phyloP scores from a whole-genome alignment of 2,329 filamentous ascomycete genomes.

The Basipetospora chlamydospora region DNA sequence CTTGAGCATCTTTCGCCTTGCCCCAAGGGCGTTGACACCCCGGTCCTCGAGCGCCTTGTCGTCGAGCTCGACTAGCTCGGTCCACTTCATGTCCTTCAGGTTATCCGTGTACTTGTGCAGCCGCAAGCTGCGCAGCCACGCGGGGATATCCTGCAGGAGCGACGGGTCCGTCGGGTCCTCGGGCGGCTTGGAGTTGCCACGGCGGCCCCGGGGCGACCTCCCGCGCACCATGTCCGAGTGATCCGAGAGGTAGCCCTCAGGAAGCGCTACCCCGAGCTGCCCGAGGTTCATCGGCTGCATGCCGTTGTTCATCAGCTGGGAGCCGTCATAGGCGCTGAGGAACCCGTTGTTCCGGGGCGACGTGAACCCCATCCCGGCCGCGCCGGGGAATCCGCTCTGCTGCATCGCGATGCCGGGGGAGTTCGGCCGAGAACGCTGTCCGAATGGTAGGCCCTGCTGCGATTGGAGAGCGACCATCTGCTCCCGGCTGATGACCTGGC shows the following conservation, averaged over 20 bases:
- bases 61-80: constrained; percentile 78
- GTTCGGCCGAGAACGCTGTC: constrained; percentile 69
- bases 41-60: constrained; percentile 86
- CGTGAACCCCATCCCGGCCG: constrained; percentile 54
- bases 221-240: constrained; percentile 85
- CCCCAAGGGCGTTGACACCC: constrained; percentile 88
- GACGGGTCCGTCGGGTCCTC: constrained; percentile 90
- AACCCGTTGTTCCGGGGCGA: constrained; percentile 93
- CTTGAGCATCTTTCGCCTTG: constrained; percentile 95
- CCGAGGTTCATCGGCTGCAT: constrained; percentile 58
- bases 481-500: constrained; percentile 72
- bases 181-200: constrained; percentile 91
- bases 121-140: constrained; percentile 85
- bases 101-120: constrained; percentile 99
- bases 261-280: constrained; percentile 53
- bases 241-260: constrained; percentile 84
- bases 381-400: constrained; percentile 35
- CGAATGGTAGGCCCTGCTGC: constrained; percentile 44
- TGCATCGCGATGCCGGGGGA: constrained; percentile 81
- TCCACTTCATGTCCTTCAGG: constrained; percentile 94
- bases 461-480: constrained; percentile 72
- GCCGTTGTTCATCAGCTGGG: constrained; percentile 55
- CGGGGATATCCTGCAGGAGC: constrained; percentile 86
- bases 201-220: constrained; percentile 77
- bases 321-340: constrained; percentile 73